Conservation (phyloP, 768 basidiomycete genomes). For the Saitozyma podzolica region DNA sequence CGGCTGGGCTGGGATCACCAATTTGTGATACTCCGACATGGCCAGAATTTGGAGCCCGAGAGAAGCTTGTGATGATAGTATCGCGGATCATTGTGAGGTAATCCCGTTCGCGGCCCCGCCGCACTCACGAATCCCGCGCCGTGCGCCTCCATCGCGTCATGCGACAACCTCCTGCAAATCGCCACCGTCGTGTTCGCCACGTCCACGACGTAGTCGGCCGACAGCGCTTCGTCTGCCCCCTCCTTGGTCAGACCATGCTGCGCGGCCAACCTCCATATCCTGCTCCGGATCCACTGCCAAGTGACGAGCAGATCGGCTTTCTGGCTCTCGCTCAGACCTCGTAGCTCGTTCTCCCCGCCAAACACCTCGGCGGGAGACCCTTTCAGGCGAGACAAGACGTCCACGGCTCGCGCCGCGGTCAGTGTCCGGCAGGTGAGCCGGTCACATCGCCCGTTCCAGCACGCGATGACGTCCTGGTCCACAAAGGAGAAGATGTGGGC, state of each 20-base stretch:
- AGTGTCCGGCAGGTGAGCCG: conserved; percentile 16
- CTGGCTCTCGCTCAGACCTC: conserved; percentile 27
- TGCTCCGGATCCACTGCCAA: conserved; percentile 40
- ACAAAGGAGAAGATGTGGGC: conserved; percentile 32
- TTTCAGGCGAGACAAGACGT: conserved; percentile 10
- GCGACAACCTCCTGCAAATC: conserved; percentile 20
- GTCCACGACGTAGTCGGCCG: conserved; percentile 23
- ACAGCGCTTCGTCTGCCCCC: conserved; percentile 13
- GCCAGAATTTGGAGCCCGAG: too few relatives aligned
- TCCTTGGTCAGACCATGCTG: conserved; percentile 28
- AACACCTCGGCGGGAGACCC: conserved; percentile 24
- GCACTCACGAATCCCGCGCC: conserved; percentile 38
- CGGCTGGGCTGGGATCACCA: neutral
- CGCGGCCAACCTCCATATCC: conserved; percentile 30
- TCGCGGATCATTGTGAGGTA: too few relatives aligned
- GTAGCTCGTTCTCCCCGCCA: conserved; percentile 12
- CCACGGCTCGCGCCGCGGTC: conserved; percentile 4
- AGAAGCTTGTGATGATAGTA: too few relatives aligned
- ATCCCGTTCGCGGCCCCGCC: neutral
- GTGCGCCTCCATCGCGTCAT: conserved; percentile 33
- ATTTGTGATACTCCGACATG: too few relatives aligned
- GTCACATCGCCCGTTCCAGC: conserved; percentile 38
- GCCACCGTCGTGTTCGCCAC: conserved; percentile 23
- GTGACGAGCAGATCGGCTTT: conserved; percentile 39
- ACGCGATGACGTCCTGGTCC: conserved; percentile 33